Base-by-base conservation (phyloP, 1,139 yeast species). In the Zygosaccharomyces sapae region DNA sequence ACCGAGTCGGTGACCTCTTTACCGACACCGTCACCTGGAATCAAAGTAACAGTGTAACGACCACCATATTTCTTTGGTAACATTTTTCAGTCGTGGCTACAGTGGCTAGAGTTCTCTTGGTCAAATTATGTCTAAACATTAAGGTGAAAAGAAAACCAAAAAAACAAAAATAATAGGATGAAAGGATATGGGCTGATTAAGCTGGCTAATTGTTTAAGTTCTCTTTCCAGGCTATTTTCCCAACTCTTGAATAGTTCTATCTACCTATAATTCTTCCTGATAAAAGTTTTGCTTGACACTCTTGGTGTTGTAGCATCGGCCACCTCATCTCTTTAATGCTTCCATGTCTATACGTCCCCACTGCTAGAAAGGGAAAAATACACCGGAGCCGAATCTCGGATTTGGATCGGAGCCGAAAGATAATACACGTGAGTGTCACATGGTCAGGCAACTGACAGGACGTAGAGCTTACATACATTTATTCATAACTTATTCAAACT, bases 21-120 rank as follows among this genome's bases (percentile, higher is more conserved):
- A 71, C 98, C 98, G 57, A 90, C 85, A 80, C 98, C 98, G 69
- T 92, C 98, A 63, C 83, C 81, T 55, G 97, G 97, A 63, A 92
- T 85, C 69, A 92, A 77, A 48, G 97, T 89, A 50, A 89, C 95
- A 49, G 90, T 85, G 77, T 80, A 90, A 69, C 83, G 84, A 55
- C 96, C 96, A 61, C 97, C 97, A 73, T 88, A 89, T 74, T 88
- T 86, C 77, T 86, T 86, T 64, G 96, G 95, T 63, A 84, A 75
- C 54, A 79, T 79, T 53, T 81, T 66, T 81, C 87, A 49, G 82
- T 74, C 54, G 79, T 27, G 71, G 64, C 56, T 7, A 56, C 43
- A 4, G 72, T 59, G 42, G 72, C 70, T 40, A 69, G 54, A n/a
- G 65, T 43, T 64, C 71, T 67, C 53, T 59, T 66, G 44, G 63